phyloP scores from a whole-genome alignment of 1,139 yeast genomes.

The Suzukiozyma palmioleophila region DNA sequence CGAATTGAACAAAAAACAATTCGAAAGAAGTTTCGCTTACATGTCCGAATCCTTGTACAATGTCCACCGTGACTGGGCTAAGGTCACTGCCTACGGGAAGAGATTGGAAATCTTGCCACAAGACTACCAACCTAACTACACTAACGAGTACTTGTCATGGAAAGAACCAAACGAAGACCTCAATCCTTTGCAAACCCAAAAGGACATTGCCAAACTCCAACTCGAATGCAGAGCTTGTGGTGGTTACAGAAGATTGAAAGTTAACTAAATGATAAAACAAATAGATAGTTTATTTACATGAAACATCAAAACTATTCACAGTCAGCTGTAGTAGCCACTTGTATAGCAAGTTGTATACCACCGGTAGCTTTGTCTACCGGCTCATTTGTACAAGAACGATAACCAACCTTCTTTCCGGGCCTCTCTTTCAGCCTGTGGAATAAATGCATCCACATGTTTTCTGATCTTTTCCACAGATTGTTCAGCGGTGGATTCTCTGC shows the following conservation, averaged over 20 bases:
- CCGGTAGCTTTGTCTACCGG: not conserved
- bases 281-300: not conserved
- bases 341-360: not conserved
- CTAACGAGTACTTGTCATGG: conserved; percentile 50
- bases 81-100: conserved; percentile 53
- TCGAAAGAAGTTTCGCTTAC: conserved; percentile 53
- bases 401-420: conserved; percentile 53
- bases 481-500: conserved; percentile 79
- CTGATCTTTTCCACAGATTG: conserved; percentile 78
- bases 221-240: conserved; percentile 45
- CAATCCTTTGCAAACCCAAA: conserved; percentile 46
- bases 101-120: conserved; percentile 48
- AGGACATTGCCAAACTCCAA: conserved; percentile 44
- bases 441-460: conserved; percentile 72
- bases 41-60: conserved; percentile 49
- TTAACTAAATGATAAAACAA: conserved; percentile 7
- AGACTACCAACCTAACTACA: conserved; percentile 47
- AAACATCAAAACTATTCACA: not conserved
- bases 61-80: conserved; percentile 54
- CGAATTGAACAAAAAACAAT: conserved; percentile 41
- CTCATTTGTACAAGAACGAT: conserved; percentile 46
- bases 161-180: conserved; percentile 43
- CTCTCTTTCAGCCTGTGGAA: conserved; percentile 62
- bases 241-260: conserved; percentile 44
- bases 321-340: not conserved